These are phyloP conservation scores for Russula lepida DNA, from an alignment of 768 basidiomycete genomes.

Conservation along the genomic window DNA sequence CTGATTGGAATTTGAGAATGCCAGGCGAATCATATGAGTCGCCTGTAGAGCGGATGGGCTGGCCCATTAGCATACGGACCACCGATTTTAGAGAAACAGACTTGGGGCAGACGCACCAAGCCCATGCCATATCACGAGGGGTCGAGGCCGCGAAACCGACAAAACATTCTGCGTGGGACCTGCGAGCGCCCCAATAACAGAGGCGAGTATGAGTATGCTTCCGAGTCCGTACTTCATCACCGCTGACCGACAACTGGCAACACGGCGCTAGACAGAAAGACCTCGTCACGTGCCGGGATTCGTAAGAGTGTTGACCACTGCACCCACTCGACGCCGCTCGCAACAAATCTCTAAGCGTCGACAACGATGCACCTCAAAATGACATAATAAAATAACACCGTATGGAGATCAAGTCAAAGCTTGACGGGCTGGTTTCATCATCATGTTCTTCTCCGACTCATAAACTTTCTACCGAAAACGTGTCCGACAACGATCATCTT, in stretches of 20 bases:
- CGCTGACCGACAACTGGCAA: background rate
- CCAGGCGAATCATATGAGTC: constrained; percentile 69
- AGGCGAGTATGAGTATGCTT: background rate
- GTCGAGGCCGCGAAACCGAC: constrained; percentile 28
- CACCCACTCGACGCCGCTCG: no score
- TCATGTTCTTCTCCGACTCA: background rate
- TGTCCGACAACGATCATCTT: background rate
- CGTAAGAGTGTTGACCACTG: no score
- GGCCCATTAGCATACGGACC: background rate
- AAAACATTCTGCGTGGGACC: constrained; percentile 12
- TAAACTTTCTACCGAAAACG: background rate
- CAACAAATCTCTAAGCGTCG: no score
- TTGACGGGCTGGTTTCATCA: background rate
- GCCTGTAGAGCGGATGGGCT: constrained; percentile 33
- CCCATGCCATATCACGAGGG: constrained; percentile 74
- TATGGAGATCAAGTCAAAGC: background rate
- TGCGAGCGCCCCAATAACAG: background rate
- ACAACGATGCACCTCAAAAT: no score
- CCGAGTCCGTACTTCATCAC: background rate
- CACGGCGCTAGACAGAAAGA: background rate
- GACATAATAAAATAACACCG: background rate
- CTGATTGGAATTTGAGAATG: constrained; percentile 54
- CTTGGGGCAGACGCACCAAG: constrained; percentile 38
- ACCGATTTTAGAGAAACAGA: background rate
- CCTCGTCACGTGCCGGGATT: background rate